Evolutionary conservation across 495 filamentous ascomycete genomes (phyloP), one percentile per base, ranked within the genome.

Genomic region (Aspergillus nanangensis): DNA sequence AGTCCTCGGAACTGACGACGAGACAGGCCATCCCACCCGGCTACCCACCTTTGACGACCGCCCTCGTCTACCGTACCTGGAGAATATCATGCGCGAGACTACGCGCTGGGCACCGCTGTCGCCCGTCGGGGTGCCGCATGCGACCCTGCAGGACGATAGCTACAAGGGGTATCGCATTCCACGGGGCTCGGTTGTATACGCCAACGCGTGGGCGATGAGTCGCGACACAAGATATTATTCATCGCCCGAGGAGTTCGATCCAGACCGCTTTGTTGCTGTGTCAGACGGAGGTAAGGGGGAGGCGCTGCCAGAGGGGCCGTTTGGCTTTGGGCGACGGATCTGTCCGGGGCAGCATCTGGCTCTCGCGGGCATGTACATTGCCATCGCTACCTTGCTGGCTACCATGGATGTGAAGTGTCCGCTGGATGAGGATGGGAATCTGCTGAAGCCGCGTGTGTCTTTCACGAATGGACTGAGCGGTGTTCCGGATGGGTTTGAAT

Each of bases 91-190:
- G 22, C 57, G 57, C 41, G 70, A 73, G 36, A 45, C 56, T 8
- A 57, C 56, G 13, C 65, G 70, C 39, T 70, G 65, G 66, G 55
- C 56, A 4, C 66, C 66, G 0, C 47, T 66, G 4, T 41, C 47
- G 0, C 63, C 74, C 1, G 56, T 65, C 17, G 66, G 58, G 10
- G 63, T 84, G 24, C 79, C 79, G 0, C 80, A 85, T 55, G 66
- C 69, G 1, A 65, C 70, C 14, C 47, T 68, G 3, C 52, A 64
- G 5, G 78, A 80, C 41, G 75, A 82, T 43, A 68, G 65, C 9
- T 77, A 78, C 46, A 48, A 65, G 10, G 75, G 74, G 22, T 72
- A 70, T 50, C 61, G 60, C 13, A 76, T 79, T 31, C 74, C 76
- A 11, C 66, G 66, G 41, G 59, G 64, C 34, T 56, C 73, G 3